Evolutionary conservation across 2,329 filamentous ascomycete genomes (phyloP).

Genomic region (Rutstroemia sp.): DNA sequence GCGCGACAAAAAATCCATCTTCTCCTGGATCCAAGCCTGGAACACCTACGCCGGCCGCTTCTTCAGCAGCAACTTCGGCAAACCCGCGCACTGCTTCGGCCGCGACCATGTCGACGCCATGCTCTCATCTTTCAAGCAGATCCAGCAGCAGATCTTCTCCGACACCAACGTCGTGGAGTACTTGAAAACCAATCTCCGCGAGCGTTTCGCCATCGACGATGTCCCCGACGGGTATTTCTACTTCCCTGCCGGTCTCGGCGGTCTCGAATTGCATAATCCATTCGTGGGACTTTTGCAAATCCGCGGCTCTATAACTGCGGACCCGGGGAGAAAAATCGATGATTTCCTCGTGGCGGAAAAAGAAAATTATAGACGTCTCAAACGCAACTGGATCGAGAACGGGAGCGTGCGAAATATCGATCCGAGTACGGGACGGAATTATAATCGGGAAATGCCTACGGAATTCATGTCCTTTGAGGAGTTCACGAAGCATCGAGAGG

Average conservation of each 20-base stretch:
- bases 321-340: constrained; percentile 23
- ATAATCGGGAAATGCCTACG: not conserved
- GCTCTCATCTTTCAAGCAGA: constrained; percentile 42
- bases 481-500: constrained; percentile 31
- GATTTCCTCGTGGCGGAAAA: constrained; percentile 29
- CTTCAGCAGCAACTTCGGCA: constrained; percentile 50
- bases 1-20: constrained; percentile 40
- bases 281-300: constrained; percentile 32
- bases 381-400: constrained; percentile 18
- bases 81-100: constrained; percentile 47
- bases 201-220: constrained; percentile 38
- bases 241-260: constrained; percentile 34
- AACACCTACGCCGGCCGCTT: constrained; percentile 51
- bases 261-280: constrained; percentile 35
- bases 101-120: constrained; percentile 48
- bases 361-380: constrained; percentile 27
- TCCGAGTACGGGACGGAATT: not conserved
- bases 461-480: constrained; percentile 36
- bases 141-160: constrained; percentile 44
- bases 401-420: too few relatives aligned
- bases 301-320: constrained; percentile 21
- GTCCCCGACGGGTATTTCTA: constrained; percentile 37
- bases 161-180: constrained; percentile 37
- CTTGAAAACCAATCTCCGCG: constrained; percentile 40
- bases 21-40: constrained; percentile 53